Conservation (phyloP, 2,329 filamentous ascomycete species). For the Orbilia oligospora region DNA sequence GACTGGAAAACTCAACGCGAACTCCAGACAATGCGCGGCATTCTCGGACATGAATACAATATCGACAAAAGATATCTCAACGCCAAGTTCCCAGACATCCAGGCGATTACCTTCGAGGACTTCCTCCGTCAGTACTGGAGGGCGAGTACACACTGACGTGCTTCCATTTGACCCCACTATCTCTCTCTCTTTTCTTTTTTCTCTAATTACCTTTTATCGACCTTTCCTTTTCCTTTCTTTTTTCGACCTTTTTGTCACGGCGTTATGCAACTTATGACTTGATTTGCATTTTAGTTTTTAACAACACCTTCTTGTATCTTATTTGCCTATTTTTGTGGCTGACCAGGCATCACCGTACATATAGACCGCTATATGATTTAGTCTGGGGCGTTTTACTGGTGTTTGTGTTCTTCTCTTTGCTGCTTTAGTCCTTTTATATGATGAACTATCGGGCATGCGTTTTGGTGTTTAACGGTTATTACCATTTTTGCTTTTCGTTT, state of each 20-base stretch:
- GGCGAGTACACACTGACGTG: constrained; percentile 17
- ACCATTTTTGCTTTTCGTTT: not conserved
- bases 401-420: constrained; percentile 33
- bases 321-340: constrained; percentile 43
- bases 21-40: constrained; percentile 54
- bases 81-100: constrained; percentile 47
- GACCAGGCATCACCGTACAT: constrained; percentile 61
- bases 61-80: constrained; percentile 48
- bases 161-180: not conserved
- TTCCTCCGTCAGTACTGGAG: constrained; percentile 46
- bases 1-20: constrained; percentile 47
- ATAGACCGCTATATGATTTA: constrained; percentile 60
- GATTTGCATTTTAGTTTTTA: constrained; percentile 37
- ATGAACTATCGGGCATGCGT: constrained; percentile 32
- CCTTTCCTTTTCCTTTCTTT: constrained; percentile 11
- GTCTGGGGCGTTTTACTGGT: constrained; percentile 54
- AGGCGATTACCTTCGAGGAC: constrained; percentile 26
- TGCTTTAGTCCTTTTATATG: constrained; percentile 36
- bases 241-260: not conserved
- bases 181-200: constrained; percentile 6
- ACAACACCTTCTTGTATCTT: constrained; percentile 50
- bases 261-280: constrained; percentile 10
- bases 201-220: no score
- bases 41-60: constrained; percentile 51
- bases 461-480: constrained; percentile 27